Evolutionary conservation across 1,139 yeast genomes (phyloP).

Genomic region (Nakaseomyces uthaithaninus): DNA sequence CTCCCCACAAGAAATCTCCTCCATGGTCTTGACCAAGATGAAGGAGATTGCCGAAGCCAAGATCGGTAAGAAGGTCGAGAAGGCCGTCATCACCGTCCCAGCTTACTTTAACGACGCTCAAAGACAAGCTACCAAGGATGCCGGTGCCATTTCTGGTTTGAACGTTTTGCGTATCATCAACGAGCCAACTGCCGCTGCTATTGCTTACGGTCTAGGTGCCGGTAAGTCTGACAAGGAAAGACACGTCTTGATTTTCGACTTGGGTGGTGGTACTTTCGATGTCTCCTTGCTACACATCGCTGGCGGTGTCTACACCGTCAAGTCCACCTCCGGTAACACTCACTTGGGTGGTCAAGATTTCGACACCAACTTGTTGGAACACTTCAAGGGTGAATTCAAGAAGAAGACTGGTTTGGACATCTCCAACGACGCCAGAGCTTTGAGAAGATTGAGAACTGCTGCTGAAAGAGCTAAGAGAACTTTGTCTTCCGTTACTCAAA

Average conservation of each 20-base stretch:
- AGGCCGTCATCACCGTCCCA: slow-evolving; percentile 94
- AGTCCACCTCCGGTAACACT: slow-evolving; percentile 99
- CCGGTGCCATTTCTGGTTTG: slow-evolving; percentile 90
- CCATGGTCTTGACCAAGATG: slow-evolving; percentile 88
- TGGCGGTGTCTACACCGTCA: slow-evolving; percentile 98
- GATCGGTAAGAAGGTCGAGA: slow-evolving; percentile 80
- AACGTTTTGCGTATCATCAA: slow-evolving; percentile 85
- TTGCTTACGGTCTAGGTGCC: slow-evolving; percentile 91
- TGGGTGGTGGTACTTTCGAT: slow-evolving; percentile 96
- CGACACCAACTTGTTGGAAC: slow-evolving; percentile 92
- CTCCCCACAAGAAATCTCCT: slow-evolving; percentile 87
- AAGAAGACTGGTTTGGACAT: slow-evolving; percentile 93
- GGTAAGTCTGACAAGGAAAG: slow-evolving; percentile 84
- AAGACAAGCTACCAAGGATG: slow-evolving; percentile 94
- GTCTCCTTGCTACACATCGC: slow-evolving; percentile 92
- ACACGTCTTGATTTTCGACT: slow-evolving; percentile 84
- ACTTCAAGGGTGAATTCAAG: slow-evolving; percentile 92
- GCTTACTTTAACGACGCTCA: slow-evolving; percentile 96
- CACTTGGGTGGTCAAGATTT: slow-evolving; percentile 99
- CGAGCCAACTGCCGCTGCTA: slow-evolving; percentile 96
- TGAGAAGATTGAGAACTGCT: slow-evolving; percentile 97
- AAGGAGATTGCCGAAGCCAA: slow-evolving; percentile 89
- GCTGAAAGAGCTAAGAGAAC: slow-evolving; percentile 99
- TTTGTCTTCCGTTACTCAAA: slow-evolving; percentile 91
- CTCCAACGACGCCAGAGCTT: slow-evolving; percentile 88